Evolutionary conservation across 2,329 filamentous ascomycete genomes (phyloP).

Genomic region (Aspergillus carbonarius): DNA sequence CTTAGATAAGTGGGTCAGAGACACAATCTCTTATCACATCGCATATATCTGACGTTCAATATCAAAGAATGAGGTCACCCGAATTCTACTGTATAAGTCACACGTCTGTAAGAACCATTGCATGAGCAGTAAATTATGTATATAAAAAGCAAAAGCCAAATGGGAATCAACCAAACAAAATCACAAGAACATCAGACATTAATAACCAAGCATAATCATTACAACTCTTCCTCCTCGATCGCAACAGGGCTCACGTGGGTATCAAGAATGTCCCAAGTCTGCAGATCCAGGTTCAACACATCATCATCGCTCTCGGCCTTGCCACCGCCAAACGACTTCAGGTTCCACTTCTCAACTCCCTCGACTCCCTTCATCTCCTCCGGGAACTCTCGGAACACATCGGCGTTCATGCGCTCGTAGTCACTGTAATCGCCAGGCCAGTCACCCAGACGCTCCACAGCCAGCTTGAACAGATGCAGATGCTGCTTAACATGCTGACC

Average conservation of each 20-base stretch:
- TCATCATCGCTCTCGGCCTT: conserved; percentile 47
- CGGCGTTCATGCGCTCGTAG: conserved; percentile 49
- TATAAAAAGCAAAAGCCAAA: neutral
- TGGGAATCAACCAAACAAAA: neutral
- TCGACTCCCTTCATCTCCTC: conserved; percentile 42
- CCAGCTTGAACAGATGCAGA: conserved; percentile 40
- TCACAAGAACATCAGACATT: neutral
- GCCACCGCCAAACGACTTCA: conserved; percentile 47
- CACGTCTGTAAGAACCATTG: neutral
- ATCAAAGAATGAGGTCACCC: no score
- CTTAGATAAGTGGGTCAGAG: no score
- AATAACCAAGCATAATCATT: neutral
- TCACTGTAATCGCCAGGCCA: conserved; percentile 50
- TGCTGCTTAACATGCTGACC: conserved; percentile 37
- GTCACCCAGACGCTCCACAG: conserved; percentile 40
- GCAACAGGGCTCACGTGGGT: neutral
- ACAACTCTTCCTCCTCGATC: conserved; percentile 11
- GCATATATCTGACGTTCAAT: no score
- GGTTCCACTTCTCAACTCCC: conserved; percentile 51
- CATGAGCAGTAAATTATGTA: neutral
- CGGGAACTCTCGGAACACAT: conserved; percentile 45
- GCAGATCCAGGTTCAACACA: conserved; percentile 16
- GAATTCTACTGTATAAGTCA: neutral
- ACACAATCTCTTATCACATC: no score
- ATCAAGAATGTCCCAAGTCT: conserved; percentile 16